Base-by-base conservation (phyloP, 768 basidiomycete genomes). In the Boletales sp. region DNA sequence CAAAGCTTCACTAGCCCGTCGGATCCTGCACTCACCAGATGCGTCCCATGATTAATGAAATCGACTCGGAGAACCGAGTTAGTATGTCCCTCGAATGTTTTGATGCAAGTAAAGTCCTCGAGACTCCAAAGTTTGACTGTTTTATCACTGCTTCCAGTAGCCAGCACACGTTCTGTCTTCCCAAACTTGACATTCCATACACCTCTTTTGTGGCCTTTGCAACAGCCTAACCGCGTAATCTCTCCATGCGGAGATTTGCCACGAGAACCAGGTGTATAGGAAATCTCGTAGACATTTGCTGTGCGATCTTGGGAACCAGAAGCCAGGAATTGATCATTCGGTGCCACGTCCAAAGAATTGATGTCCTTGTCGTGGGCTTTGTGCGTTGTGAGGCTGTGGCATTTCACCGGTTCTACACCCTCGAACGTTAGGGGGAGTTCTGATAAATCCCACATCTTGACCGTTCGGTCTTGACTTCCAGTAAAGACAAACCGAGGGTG, bases 331-430 rank as follows among this genome's bases (percentile, higher is more conserved):
- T 76, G 77, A 66, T 96, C 91, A 63, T 95, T 91, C 6, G 92
- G 94, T 4, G 95, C 76, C 14, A 98, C 75, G 66, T 98, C 96
- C 36, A 99, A 77, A 49, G 94, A 84, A 68, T 99, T 99, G 72
- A 99, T 98, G 69, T 98, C 96, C 72, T 97, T 98, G 48, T 98
- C 96, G 69, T 98, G 96, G 12, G 94, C 91, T 65, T 87, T 90
- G 44, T 86, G 81, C 12, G 96, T 98, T 32, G 79, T 78, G 32
- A 98, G 73, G 55, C 91, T 91, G 62, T 79, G 82, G 63, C 86
- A 86, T 51, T 79, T 83, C 32, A 73, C 47, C 15, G 54, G 47
- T 39, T 73, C 65, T 19, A 53, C 60, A 25, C 57, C 60, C 34
- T 59, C 49, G 21, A 57, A 61, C 21, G 56, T 55, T n/a, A 71